Base-by-base conservation (phyloP, 2,329 filamentous ascomycete genomes). In the Ploettnerulaceae sp. region DNA sequence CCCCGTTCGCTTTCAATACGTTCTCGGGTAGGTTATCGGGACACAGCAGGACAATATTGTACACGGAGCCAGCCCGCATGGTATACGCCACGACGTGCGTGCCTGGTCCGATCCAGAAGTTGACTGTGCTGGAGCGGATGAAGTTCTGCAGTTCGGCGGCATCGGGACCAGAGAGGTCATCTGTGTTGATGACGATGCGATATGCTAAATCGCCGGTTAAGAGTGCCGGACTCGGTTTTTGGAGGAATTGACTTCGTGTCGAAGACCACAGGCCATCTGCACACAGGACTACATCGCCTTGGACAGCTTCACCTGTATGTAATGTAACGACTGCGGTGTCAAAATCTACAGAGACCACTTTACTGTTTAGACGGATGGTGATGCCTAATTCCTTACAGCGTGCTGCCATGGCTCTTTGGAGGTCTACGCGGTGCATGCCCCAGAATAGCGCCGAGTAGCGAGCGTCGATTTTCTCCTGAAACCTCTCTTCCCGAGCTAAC, bases 161-260 rank as follows among this genome's bases (percentile, higher is more conserved):
- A 28, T 60, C 55, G 17, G 67, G 64, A 32, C 81, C 76, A 0
- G 65, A 53, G 1, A 83, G 69, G 22, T 80, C 67, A 6, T 76
- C 70, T 0, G 74, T 57, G 0, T 66, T 61, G 3, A 85, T 66
- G 0, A 82, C 73, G 25, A 84, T 75, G 1, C 81, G 70, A 56
- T 83, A 86, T 1, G 81, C 82, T 11, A 85, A 61, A 58, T 86
- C 81, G 0, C 81, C 81, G 0, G 80, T 84, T 0, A 77, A 73
- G 6, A 73, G 60, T 0, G 81, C 77, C 4, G 67, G 64, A 26
- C 76, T 73, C 3, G 67, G 64, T 0, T 58, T 64, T 0, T 69
- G 70, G 0, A 77, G 61, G 12, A 76, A 72, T 3, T 65, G 64
- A 40, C 72, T 69, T 0, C 80, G 70, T 34, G 73, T 79, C 9